Percentiles rank a stretch among this genome's conserved stretches.
Conservation (phyloP, 148 eudicot species). For the Hydrangea macrophylla region DNA sequence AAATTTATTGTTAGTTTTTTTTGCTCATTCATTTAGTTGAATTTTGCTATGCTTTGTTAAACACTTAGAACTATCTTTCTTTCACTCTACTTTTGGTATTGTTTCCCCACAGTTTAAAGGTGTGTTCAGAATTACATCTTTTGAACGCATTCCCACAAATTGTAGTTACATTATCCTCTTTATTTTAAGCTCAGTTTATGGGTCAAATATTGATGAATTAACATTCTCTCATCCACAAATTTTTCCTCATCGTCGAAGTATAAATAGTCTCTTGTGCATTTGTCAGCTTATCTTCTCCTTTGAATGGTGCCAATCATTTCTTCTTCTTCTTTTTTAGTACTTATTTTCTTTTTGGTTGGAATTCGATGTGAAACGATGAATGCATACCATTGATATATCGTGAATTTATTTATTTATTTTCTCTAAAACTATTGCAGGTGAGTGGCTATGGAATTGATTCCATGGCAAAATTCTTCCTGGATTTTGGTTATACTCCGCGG, state of each 20-base stretch:
- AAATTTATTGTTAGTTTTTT: background rate
- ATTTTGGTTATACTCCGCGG: slow-evolving; percentile 69
- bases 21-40: background rate
- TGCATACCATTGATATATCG: background rate
- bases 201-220: too few species aligned
- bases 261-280: too few species aligned
- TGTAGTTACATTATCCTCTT: too few species aligned
- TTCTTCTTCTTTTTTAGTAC: too few species aligned
- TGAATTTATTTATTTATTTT: background rate
- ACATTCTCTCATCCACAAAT: too few species aligned
- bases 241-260: too few species aligned
- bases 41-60: background rate
- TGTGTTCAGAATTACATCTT: too few species aligned
- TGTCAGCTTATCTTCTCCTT: too few species aligned
- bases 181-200: too few species aligned
- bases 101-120: background rate
- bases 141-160: too few species aligned
- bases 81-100: background rate
- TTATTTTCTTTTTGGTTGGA: background rate
- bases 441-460: slow-evolving; percentile 88
- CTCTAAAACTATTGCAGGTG: slow-evolving; percentile 52
- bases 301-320: too few species aligned
- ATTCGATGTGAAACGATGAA: background rate
- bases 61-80: background rate
- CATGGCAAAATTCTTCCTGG: slow-evolving; percentile 67